These are phyloP conservation scores for Metschnikowia arizonensis DNA, from an alignment of 805 yeast species.

Conservation along the genomic window DNA sequence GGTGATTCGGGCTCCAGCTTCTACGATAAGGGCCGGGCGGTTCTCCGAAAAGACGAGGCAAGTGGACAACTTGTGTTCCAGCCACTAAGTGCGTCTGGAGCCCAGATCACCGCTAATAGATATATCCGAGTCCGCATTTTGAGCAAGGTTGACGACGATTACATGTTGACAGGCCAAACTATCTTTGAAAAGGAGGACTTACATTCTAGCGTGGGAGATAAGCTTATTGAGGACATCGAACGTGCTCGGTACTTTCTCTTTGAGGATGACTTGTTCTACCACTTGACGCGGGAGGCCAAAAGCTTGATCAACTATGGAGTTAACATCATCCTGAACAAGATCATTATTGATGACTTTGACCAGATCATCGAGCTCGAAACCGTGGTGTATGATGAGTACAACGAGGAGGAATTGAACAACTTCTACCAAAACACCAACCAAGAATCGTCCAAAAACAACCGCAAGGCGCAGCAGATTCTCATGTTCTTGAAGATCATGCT, in stretches of 20 bases:
- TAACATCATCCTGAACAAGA: slow-evolving; percentile 56
- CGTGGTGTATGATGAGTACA: slow-evolving; percentile 40
- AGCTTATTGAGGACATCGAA: slow-evolving; percentile 50
- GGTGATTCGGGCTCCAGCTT: slow-evolving; percentile 86
- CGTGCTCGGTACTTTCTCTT: slow-evolving; percentile 71
- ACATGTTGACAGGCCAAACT: slow-evolving; percentile 56
- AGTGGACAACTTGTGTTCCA: slow-evolving; percentile 33
- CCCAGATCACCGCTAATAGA: slow-evolving; percentile 37
- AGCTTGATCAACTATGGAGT: slow-evolving; percentile 66
- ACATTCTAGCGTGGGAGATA: not conserved
- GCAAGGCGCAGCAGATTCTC: slow-evolving; percentile 52
- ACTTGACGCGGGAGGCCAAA: slow-evolving; percentile 71
- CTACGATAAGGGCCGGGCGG: slow-evolving; percentile 70
- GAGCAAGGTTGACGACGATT: slow-evolving; percentile 51
- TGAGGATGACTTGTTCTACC: slow-evolving; percentile 85
- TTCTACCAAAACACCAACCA: slow-evolving; percentile 29
- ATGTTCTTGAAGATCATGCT: slow-evolving; percentile 56
- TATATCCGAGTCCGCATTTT: slow-evolving; percentile 58
- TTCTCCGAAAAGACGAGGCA: slow-evolving; percentile 47
- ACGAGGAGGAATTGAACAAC: slow-evolving; percentile 35
- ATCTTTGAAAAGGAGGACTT: slow-evolving; percentile 21
- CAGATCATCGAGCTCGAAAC: slow-evolving; percentile 69
- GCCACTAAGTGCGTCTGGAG: slow-evolving; percentile 25
- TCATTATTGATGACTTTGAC: slow-evolving; percentile 61
- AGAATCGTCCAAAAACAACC: slow-evolving; percentile 30